Evolutionary conservation across 306 rosid genomes (phyloP).

Genomic region (Macrotyloma uniflorum): DNA sequence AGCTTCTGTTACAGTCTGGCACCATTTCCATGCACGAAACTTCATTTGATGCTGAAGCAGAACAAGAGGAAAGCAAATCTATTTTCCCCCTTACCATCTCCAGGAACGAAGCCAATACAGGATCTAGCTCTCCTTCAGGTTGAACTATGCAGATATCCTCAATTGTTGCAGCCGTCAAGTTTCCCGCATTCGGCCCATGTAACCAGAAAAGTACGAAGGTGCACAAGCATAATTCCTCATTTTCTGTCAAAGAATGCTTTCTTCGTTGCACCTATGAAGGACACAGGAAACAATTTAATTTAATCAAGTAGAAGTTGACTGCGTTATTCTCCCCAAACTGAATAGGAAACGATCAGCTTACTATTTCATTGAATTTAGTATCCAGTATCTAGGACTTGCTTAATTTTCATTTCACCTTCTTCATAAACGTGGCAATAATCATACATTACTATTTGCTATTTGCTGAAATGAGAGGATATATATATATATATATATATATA

Average conservation of each 20-base stretch:
- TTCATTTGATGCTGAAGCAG: slow-evolving; percentile 18
- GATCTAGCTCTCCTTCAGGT: slow-evolving; percentile 38
- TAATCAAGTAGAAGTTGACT: not conserved
- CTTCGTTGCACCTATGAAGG: slow-evolving; percentile 52
- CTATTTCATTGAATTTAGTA: too few species aligned
- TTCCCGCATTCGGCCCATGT: slow-evolving; percentile 61
- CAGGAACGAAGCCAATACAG: slow-evolving; percentile 56
- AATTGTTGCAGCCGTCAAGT: slow-evolving; percentile 29
- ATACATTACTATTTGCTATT: too few species aligned
- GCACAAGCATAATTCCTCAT: slow-evolving; percentile 63
- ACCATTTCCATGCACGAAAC: slow-evolving; percentile 7
- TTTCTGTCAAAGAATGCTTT: slow-evolving; percentile 47
- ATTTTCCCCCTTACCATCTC: slow-evolving; percentile 43
- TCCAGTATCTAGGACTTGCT: too few species aligned
- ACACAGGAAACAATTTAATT: not conserved
- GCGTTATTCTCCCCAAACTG: too few species aligned
- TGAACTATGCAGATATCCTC: slow-evolving; percentile 58
- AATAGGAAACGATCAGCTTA: too few species aligned
- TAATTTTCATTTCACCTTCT: not conserved
- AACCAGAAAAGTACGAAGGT: slow-evolving; percentile 59
- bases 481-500: too few species aligned
- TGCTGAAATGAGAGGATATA: too few species aligned
- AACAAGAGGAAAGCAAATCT: slow-evolving; percentile 8
- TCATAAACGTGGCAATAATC: not conserved
- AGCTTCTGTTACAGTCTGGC: not conserved